Evolutionary conservation across 257 asterid genomes (phyloP).

Genomic region (Capsicum pubescens): DNA sequence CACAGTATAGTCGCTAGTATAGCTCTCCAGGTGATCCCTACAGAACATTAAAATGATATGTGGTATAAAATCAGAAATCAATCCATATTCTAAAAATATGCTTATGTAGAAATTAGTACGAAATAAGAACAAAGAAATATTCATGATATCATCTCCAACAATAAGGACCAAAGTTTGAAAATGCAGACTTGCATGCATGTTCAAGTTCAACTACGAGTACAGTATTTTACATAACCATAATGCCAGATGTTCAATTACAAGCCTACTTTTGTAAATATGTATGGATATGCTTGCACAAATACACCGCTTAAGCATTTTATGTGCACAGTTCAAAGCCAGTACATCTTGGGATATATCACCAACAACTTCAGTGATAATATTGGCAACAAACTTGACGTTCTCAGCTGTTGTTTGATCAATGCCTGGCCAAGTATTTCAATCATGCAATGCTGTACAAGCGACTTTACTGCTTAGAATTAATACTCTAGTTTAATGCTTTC

Average conservation of each 20-base stretch:
- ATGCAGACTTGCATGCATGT: constrained; percentile 19
- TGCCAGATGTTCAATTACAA: neutral
- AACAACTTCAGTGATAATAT: neutral
- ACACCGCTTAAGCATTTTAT: neutral
- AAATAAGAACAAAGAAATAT: constrained; percentile 11
- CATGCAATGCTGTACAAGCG: neutral
- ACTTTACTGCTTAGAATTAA: neutral
- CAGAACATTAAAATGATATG: neutral
- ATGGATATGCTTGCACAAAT: constrained; percentile 10
- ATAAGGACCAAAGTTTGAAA: neutral
- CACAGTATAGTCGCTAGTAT: constrained; percentile 84
- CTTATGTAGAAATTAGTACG: neutral
- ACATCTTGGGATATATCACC: constrained; percentile 12
- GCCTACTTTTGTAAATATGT: neutral
- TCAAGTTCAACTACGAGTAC: constrained; percentile 8
- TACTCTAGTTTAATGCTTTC: neutral
- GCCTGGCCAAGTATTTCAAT: neutral
- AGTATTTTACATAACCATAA: neutral
- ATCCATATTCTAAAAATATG: neutral
- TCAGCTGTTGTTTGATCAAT: neutral
- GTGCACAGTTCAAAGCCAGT: constrained; percentile 6
- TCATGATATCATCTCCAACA: neutral
- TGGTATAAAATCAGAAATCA: neutral
- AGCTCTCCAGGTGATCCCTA: constrained; percentile 93
- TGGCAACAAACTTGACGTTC: neutral